Percentiles rank a stretch among this genome's conserved stretches.
Conservation (phyloP, 2,329 filamentous ascomycete species). For the Colletotrichum musicola region DNA sequence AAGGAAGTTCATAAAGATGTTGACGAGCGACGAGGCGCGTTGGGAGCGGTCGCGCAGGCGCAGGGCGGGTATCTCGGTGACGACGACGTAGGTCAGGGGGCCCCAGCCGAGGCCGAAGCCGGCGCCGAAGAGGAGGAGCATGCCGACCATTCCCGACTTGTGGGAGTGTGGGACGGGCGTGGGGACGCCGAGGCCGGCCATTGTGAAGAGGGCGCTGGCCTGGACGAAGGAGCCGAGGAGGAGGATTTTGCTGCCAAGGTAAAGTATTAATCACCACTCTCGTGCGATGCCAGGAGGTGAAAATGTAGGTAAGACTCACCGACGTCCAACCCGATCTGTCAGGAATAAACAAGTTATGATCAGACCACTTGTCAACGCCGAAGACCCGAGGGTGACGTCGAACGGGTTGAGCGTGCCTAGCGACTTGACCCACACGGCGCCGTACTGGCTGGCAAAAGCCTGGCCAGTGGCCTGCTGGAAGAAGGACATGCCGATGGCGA, state of each 20-base stretch:
- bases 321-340: constrained; percentile 27
- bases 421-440: constrained; percentile 46
- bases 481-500: constrained; percentile 43
- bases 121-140: constrained; percentile 48
- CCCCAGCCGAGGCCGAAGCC: constrained; percentile 51
- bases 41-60: constrained; percentile 30
- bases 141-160: constrained; percentile 49
- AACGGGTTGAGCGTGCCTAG: constrained; percentile 48
- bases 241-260: constrained; percentile 1
- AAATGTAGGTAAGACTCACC: constrained; percentile 11
- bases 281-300: not conserved
- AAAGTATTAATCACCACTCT: not conserved
- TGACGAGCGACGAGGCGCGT: constrained; percentile 37
- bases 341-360: constrained; percentile 24
- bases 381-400: constrained; percentile 40
- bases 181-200: constrained; percentile 39
- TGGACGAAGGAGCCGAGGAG: constrained; percentile 19
- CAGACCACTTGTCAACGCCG: constrained; percentile 13
- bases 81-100: constrained; percentile 51
- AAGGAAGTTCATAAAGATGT: constrained; percentile 40
- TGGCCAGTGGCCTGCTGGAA: constrained; percentile 42
- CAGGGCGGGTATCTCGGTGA: constrained; percentile 48
- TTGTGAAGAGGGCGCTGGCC: constrained; percentile 26
- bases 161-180: constrained; percentile 31
- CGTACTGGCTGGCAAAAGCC: constrained; percentile 41